Percentiles rank a stretch among this genome's conserved stretches.
Evolutionary conservation across 78 protist species (phyloP).

Genomic region (Anaeramoeba flamelloides): DNA sequence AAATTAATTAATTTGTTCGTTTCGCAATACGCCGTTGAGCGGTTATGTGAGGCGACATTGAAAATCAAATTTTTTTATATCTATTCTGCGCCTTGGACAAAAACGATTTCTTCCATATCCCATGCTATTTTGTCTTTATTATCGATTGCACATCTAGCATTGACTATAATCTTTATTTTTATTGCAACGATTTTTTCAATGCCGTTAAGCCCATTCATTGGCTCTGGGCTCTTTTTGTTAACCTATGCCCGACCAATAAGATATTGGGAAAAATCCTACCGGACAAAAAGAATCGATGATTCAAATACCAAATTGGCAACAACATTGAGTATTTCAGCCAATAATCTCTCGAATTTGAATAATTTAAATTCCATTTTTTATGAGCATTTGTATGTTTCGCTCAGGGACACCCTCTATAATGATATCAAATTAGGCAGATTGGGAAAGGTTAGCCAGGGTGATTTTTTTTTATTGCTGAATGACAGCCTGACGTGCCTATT

Average conservation of each 20-base stretch:
- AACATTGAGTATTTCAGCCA: background rate
- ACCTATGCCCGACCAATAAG: background rate
- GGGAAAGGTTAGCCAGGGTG: background rate
- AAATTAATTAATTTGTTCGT: background rate
- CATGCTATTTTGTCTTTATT: background rate
- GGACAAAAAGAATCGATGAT: background rate
- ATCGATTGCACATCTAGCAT: background rate
- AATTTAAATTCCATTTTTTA: background rate
- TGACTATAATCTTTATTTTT: background rate
- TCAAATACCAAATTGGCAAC: background rate
- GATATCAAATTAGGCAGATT: background rate
- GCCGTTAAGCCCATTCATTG: background rate
- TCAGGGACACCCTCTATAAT: background rate
- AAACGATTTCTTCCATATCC: background rate
- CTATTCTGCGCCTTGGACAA: background rate
- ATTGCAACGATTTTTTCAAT: background rate
- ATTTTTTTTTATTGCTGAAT: background rate
- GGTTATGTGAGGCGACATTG: background rate
- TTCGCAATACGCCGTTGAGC: background rate
- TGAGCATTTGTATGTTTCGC: background rate
- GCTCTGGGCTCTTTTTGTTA: background rate
- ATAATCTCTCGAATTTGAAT: background rate
- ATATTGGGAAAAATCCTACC: background rate
- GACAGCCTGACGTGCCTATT: background rate
- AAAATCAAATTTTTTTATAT: background rate